phyloP scores from a whole-genome alignment of 2,329 filamentous ascomycete genomes.

The Madurella mycetomatis region DNA sequence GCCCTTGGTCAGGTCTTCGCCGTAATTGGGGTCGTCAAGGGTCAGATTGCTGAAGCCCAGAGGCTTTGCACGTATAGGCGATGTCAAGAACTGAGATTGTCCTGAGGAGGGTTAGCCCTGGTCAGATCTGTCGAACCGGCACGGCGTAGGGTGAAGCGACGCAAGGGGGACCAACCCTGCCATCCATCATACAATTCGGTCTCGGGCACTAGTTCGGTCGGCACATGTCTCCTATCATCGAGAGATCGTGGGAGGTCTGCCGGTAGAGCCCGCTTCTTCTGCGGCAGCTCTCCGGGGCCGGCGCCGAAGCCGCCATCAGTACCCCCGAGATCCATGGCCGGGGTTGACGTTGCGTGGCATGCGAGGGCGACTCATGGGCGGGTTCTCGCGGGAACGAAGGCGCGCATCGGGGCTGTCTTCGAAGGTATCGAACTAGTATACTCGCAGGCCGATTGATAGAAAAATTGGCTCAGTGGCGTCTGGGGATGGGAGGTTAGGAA shows the following conservation, averaged over 20 bases:
- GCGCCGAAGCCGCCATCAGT: slow-evolving; percentile 29
- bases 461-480: background rate
- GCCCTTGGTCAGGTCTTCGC: slow-evolving; percentile 58
- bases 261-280: slow-evolving; percentile 58
- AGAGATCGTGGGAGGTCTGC: slow-evolving; percentile 85
- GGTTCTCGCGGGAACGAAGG: background rate
- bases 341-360: slow-evolving; percentile 28
- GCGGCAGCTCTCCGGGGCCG: slow-evolving; percentile 9
- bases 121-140: slow-evolving; percentile 3
- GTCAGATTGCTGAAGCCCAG: slow-evolving; percentile 77
- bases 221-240: slow-evolving; percentile 73
- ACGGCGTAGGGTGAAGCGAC: slow-evolving; percentile 19
- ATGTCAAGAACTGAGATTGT: slow-evolving; percentile 91
- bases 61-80: slow-evolving; percentile 77
- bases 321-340: slow-evolving; percentile 57
- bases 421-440: background rate
- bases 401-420: slow-evolving; percentile 6
- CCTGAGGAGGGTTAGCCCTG: slow-evolving; percentile 48
- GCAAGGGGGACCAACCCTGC: slow-evolving; percentile 62
- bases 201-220: slow-evolving; percentile 65
- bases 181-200: slow-evolving; percentile 99
- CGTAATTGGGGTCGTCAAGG: slow-evolving; percentile 71
- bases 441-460: background rate
- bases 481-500: background rate
- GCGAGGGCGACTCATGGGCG: slow-evolving; percentile 16